Evolutionary conservation across 306 rosid species (phyloP).

Genomic region (Mimosa pudica): DNA sequence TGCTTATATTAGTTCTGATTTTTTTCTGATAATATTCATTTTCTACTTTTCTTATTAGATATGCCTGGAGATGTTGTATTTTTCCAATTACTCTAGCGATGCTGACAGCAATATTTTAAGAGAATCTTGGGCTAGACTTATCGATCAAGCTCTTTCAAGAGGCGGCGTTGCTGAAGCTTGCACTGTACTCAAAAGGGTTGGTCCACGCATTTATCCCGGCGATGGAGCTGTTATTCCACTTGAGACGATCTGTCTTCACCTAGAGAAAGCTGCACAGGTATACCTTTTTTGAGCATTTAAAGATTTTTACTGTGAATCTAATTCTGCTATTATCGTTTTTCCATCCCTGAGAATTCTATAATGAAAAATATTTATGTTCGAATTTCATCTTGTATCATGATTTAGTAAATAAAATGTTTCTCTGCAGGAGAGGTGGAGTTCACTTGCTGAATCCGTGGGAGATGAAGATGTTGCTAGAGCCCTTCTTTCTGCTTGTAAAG

Average conservation of each 20-base stretch:
- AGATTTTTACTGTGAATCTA: constrained; percentile 31
- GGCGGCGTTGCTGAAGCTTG: constrained; percentile 98
- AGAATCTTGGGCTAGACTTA: constrained; percentile 94
- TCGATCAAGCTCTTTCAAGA: constrained; percentile 87
- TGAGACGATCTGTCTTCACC: constrained; percentile 86
- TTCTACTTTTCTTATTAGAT: constrained; percentile 52
- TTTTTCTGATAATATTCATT: constrained; percentile 19
- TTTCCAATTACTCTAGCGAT: constrained; percentile 90
- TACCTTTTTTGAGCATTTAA: constrained; percentile 17
- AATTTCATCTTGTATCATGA: background rate
- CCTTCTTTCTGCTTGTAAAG: constrained; percentile 90
- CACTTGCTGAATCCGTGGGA: constrained; percentile 81
- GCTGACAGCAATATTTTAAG: constrained; percentile 77
- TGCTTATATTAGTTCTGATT: constrained; percentile 12
- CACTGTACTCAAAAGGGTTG: constrained; percentile 87
- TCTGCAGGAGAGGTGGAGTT: constrained; percentile 77
- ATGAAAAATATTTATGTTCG: background rate
- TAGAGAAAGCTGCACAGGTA: constrained; percentile 97
- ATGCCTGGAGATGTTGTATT: constrained; percentile 93
- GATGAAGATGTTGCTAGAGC: constrained; percentile 96
- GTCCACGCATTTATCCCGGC: constrained; percentile 93
- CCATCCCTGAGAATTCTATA: background rate
- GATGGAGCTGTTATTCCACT: constrained; percentile 86
- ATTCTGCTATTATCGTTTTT: background rate
- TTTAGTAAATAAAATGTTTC: constrained; percentile 27